Conservation (phyloP, 441 rosid genomes). For the Viola pubescens region DNA sequence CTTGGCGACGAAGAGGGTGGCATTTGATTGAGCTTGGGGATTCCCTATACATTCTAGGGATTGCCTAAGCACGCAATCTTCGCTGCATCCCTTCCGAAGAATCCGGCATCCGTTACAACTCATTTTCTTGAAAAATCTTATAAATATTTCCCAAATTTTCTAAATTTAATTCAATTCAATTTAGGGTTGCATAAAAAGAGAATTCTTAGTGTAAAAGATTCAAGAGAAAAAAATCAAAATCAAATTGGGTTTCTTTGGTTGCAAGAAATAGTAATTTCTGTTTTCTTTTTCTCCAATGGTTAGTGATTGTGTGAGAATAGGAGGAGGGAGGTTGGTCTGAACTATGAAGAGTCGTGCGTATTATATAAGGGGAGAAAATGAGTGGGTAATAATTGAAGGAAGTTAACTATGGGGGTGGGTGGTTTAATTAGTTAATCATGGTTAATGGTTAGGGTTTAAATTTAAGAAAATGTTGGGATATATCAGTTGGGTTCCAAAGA, state of each 20-base stretch:
- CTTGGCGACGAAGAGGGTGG: slow-evolving; percentile 50
- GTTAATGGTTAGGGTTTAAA: background rate
- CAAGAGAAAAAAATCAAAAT: background rate
- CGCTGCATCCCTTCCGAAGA: slow-evolving; percentile 46
- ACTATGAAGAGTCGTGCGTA: too few species aligned
- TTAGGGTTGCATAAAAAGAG: too few species aligned
- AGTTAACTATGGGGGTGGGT: slow-evolving; percentile 16
- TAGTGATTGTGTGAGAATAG: too few species aligned
- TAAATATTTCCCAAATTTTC: too few species aligned
- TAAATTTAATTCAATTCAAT: too few species aligned
- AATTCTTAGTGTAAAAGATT: too few species aligned
- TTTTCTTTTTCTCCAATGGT: too few species aligned
- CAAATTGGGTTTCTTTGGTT: slow-evolving; percentile 12
- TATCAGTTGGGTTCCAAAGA: slow-evolving; percentile 36
- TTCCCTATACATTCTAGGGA: slow-evolving; percentile 36
- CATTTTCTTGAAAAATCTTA: slow-evolving; percentile 14
- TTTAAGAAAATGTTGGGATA: background rate
- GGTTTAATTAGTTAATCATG: slow-evolving; percentile 12
- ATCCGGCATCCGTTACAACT: slow-evolving; percentile 54
- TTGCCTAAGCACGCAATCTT: slow-evolving; percentile 35
- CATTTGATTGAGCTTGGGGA: slow-evolving; percentile 42
- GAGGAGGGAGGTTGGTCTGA: too few species aligned
- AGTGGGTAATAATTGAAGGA: background rate
- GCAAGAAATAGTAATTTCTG: slow-evolving; percentile 12
- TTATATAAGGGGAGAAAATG: slow-evolving; percentile 14